Base-by-base conservation (phyloP, 2,329 filamentous ascomycete species). In the Fusarium sp. region DNA sequence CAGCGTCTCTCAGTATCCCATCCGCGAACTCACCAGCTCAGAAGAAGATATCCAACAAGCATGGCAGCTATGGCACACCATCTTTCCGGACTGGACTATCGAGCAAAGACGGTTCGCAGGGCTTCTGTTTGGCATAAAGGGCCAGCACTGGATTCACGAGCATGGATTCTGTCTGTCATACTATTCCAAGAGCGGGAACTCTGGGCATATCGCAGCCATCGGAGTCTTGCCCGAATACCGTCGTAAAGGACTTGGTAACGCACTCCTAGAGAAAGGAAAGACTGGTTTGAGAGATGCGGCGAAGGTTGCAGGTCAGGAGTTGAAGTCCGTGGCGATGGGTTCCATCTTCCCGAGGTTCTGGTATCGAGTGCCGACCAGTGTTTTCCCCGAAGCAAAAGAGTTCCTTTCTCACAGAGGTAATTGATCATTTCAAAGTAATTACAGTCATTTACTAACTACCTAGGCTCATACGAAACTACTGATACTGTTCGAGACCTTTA, bases 31-130 rank as follows among this genome's bases (percentile, higher is more conserved):
- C 22, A 62, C 63, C 15, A 64, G 11, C 15, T 69, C 68, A 6
- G 66, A 73, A 0, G 47, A 78, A 28, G 75, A 78, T 32, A 32
- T 72, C 10, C 63, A 66, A 5, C 56, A 66, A 22, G 38, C 75
- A 53, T 77, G 70, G 64, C 30, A 68, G 4, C 28, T 78, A 30
- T 78, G 77, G 77, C 70, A 77, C 2, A 20, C 17, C 18, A 64
- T 78, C 41, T 78, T 78, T 8, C 61, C 74, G 3, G 41, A 64
- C 22, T 79, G 77, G 77, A 69, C 69, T 1, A 70, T 78, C 9
- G 69, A 67, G 2, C 32, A 55, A 14, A 5, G 36, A 0, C 63
- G 77, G 1, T 36, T 78, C 13, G 4, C 38, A 22, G 65, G 53
- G 10, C 41, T 78, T 13, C 42, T 78, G 0, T 63, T 41, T n/a